Percentiles rank a stretch among this genome's conserved stretches.
Conservation (phyloP, 495 filamentous ascomycete species). For the Podospora bellae-mahoneyi region DNA sequence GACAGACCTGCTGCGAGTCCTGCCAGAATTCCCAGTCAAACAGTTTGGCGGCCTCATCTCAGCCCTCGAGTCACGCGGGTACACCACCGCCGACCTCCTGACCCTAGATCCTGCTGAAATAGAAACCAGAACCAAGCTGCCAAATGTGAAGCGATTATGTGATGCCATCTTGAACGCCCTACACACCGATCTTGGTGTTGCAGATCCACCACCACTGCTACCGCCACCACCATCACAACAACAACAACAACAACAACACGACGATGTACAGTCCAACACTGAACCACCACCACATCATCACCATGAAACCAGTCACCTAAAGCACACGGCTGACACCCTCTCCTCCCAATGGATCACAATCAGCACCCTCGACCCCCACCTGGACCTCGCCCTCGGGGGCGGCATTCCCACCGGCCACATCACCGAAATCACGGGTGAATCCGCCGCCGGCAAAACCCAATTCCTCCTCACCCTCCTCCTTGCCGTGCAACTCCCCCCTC, state of each 20-base stretch:
- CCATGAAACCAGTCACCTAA: constrained; percentile 15
- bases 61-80: constrained; percentile 66
- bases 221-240: not conserved
- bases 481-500: constrained; percentile 71
- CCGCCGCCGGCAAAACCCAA: constrained; percentile 94
- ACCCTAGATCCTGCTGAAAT: constrained; percentile 79
- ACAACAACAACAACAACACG: not conserved
- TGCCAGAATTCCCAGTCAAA: constrained; percentile 71
- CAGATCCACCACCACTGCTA: not conserved
- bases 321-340: constrained; percentile 41
- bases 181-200: constrained; percentile 59
- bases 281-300: constrained; percentile 9
- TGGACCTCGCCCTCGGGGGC: constrained; percentile 76
- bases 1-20: constrained; percentile 83
- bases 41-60: constrained; percentile 73
- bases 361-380: constrained; percentile 70
- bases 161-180: constrained; percentile 61
- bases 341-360: constrained; percentile 55
- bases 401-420: constrained; percentile 82
- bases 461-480: constrained; percentile 81
- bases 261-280: not conserved
- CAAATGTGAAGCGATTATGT: constrained; percentile 71
- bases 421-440: constrained; percentile 91
- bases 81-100: constrained; percentile 82
- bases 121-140: constrained; percentile 79